Base-by-base conservation (phyloP, 352 stramenopile species). In the Elongisporangium senticosum region DNA sequence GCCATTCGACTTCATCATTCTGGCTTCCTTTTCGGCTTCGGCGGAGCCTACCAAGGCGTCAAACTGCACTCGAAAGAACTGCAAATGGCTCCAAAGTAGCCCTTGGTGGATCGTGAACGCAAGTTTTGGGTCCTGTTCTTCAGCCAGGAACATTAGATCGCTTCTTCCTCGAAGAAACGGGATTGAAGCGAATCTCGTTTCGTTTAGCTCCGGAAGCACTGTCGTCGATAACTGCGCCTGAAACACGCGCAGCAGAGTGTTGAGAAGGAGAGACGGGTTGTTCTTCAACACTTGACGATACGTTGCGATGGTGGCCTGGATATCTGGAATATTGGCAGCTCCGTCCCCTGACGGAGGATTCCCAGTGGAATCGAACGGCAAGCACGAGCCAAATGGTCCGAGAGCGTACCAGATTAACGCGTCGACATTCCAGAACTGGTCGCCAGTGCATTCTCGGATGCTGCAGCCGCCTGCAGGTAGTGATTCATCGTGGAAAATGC, bases 371-470 rank as follows among this genome's bases (percentile, higher is more conserved):
- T 79, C 67, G 21, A 92, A 63, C 1, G 77, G 68, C 49, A 84
- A 78, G 43, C 76, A 85, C 4, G 80, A 78, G 10, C 80, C 64
- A 63, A 83, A 87, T 0, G 71, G 73, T 20, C 85, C 85, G 2
- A 94, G 67, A 3, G 75, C 63, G 51, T 86, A 73, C 72, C 77
- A 74, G 17, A 91, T 76, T 0, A 74, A 79, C 1, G 75, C 80
- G 48, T 93, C 77, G 0, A 90, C 71, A 15, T 77, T 62, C 85
- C 85, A 94, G 39, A 94, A 94, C 54, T 93, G 83, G 21, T 81
- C 72, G 7, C 72, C 76, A 26, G 61, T 64, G 51, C 76, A 86
- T 59, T 79, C 64, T 56, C 55, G 52, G 58, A 80, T 63, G 26
- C 52, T 11, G 60, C 67, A 76, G 7, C 50, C 49, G 0, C 53